Evolutionary conservation across 768 basidiomycete genomes (phyloP), one percentile per base, ranked within the genome.

Genomic region (Candolleomyces efflorescens): DNA sequence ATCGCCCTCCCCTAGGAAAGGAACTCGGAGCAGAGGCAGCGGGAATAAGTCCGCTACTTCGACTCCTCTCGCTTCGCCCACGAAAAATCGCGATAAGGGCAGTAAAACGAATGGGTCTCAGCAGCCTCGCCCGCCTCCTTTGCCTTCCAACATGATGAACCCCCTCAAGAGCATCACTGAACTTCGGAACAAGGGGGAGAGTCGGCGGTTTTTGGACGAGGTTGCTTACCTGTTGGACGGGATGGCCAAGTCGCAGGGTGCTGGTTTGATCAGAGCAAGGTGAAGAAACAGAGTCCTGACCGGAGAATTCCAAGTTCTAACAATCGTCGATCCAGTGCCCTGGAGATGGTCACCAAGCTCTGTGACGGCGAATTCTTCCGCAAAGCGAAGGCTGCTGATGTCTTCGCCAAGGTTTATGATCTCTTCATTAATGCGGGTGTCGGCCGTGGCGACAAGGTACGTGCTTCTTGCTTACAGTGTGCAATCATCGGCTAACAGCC

Each of bases 171-270:
- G 88, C 59, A 89, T 92, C 45, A 87, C 89, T 0, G 91, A 93
- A 61, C 75, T 93, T 39, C 73, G 90, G 56, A 88, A 82, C 65
- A 90, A 89, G 67, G 92, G 92, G 12, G 90, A 93, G 71, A 85
- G 78, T 54, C 77, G 91, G 60, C 75, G 89, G 15, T 93, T 93
- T 65, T 69, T 92, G 44, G 92, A 94, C 59, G 91, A 92, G 64
- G 81, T 92, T 2, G 92, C 92, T 0, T 94, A 92, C 70, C 71
- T 93, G 4, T 88, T 92, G 60, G 92, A 94, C 68, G 90, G 92
- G 0, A 79, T 93, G 70, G 82, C 84, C 24, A 63, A 69, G 10
- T 74, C 74, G 15, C 79, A 77, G 15, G 75, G 78, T 10, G 63
- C 84, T 47, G 77, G 80, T 2, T 75, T 92, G 23, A 78, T 85